These are phyloP conservation scores for Lipomyces japonicus DNA, from an alignment of 805 yeast species.

Conservation along the genomic window DNA sequence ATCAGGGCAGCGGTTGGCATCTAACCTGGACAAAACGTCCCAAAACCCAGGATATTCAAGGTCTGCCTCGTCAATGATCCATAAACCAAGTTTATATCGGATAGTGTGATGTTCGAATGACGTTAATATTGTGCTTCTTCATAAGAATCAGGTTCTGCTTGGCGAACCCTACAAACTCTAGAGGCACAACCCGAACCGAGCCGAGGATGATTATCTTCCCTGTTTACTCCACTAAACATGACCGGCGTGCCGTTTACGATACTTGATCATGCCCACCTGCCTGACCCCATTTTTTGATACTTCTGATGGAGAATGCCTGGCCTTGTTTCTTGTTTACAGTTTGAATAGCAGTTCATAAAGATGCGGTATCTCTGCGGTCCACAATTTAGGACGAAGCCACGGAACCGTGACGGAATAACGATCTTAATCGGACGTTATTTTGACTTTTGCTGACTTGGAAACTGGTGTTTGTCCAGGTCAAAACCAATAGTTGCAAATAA, in stretches of 20 bases:
- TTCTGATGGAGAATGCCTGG: slow-evolving; percentile 27
- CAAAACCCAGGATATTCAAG: slow-evolving; percentile 41
- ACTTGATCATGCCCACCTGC: slow-evolving; percentile 32
- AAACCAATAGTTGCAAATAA: neutral
- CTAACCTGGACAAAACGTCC: too few species aligned
- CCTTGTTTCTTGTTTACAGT: slow-evolving; percentile 18
- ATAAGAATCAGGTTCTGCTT: slow-evolving; percentile 35
- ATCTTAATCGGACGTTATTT: too few species aligned
- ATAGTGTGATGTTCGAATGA: slow-evolving; percentile 40
- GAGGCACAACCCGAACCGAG: slow-evolving; percentile 39
- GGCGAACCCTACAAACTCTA: slow-evolving; percentile 37
- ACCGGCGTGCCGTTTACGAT: slow-evolving; percentile 36
- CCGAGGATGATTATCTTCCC: slow-evolving; percentile 39
- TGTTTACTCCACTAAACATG: slow-evolving; percentile 37
- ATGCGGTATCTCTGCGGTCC: slow-evolving; percentile 39
- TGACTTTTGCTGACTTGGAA: too few species aligned
- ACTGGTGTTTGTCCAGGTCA: neutral
- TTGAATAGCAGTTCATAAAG: slow-evolving; percentile 32
- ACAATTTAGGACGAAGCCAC: slow-evolving; percentile 23
- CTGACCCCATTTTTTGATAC: slow-evolving; percentile 37
- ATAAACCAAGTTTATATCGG: slow-evolving; percentile 38
- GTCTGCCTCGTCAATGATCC: slow-evolving; percentile 41
- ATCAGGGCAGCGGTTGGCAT: too few species aligned
- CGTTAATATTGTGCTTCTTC: slow-evolving; percentile 39
- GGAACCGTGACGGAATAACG: slow-evolving; percentile 5